Base-by-base conservation (phyloP, 1,284 basidiomycete species). In the Meira miltonrushii region DNA sequence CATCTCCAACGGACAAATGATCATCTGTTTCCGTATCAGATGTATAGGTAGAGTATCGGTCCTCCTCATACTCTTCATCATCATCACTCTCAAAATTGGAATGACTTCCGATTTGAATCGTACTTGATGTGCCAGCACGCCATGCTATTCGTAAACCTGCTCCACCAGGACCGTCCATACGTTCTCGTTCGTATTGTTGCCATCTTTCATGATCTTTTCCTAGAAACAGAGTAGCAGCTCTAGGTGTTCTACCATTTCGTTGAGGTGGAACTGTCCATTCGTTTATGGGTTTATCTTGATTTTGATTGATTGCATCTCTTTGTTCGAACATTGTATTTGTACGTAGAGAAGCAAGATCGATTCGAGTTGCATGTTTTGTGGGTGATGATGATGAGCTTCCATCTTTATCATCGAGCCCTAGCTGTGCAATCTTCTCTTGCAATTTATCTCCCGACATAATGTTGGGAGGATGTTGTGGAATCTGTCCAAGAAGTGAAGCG, bases 181-280 rank as follows among this genome's bases (percentile, higher is more conserved):
- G 59, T 39, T 71, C 70, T 19, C 60, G 55, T 23, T 70, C 67
- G 38, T 70, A 65, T 10, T 57, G 62, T 10, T 67, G 64, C 74
- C 74, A 77, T 56, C 74, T 67, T 55, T 77, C 74, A 60, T 69
- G 61, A 37, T 77, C 74, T 49, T 73, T 74, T 21, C 74, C 74
- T 6, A 77, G 61, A 48, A 74, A 74, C 44, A 77, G 60, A 7
- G 73, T 72, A 41, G 71, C 66, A 0, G 66, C 69, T 39, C 67
- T 69, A 2, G 63, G 63, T 17, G 51, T 15, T 48, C 46, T 48
- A 19, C 23, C 12, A 4, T n/a, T 48, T 13, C 12, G 12, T 15
- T 10, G 11, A 13, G 55, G 55, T 2, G 55, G 55, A 2, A 56
- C 1, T 13, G 55, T 56, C 55, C 55, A 56, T 40, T 56, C 40